phyloP scores from a whole-genome alignment of 441 rosid species.

The Erysimum pusillum region DNA sequence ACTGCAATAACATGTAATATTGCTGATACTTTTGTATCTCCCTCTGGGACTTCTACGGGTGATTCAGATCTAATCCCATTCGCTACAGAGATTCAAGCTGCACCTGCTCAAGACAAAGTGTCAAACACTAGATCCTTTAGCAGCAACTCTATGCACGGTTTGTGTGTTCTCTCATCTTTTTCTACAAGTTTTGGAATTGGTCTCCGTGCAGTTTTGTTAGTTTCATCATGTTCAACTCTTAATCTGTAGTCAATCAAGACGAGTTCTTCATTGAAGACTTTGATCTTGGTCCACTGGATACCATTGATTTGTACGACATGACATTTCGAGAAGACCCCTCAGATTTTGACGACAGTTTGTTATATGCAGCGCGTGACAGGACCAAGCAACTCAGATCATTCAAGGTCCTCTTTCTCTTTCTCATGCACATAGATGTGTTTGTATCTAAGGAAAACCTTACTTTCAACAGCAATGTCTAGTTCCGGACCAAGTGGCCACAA shows the following conservation, averaged over 20 bases:
- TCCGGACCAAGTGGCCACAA: background rate
- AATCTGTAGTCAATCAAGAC: conserved; percentile 53
- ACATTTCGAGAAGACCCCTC: conserved; percentile 64
- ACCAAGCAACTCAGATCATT: conserved; percentile 62
- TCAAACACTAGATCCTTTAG: conserved; percentile 43
- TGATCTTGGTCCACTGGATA: conserved; percentile 62
- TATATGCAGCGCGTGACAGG: conserved; percentile 61
- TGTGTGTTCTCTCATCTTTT: conserved; percentile 41
- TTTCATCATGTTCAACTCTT: conserved; percentile 31
- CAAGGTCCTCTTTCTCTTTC: conserved; percentile 60
- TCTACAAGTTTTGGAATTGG: conserved; percentile 10
- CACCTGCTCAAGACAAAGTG: conserved; percentile 40
- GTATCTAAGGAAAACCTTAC: background rate
- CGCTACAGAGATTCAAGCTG: conserved; percentile 31
- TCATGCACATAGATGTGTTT: background rate
- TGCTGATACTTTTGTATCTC: conserved; percentile 39
- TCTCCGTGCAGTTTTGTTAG: conserved; percentile 21
- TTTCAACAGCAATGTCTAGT: conserved; percentile 22
- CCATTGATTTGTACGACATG: conserved; percentile 67
- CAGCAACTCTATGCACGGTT: conserved; percentile 54
- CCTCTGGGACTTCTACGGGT: conserved; percentile 44
- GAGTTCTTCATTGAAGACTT: conserved; percentile 50
- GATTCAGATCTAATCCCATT: conserved; percentile 38
- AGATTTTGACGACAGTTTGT: conserved; percentile 54
- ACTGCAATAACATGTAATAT: conserved; percentile 27